phyloP scores from a whole-genome alignment of 148 eudicot species.

The Diospyros lotus region DNA sequence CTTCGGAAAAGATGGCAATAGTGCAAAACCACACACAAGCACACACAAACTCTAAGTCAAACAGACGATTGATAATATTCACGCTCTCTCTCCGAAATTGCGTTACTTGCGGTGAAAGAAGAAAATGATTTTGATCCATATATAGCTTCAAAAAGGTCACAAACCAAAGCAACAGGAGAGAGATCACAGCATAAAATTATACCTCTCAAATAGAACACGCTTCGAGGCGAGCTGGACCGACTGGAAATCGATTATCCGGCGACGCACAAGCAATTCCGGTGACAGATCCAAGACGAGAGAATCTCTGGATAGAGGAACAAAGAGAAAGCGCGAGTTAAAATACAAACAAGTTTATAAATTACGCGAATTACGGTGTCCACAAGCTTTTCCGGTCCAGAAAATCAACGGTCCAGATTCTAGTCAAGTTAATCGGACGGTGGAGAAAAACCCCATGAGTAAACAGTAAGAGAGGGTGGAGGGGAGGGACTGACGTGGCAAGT shows the following conservation, averaged over 20 bases:
- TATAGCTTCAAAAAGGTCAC: not conserved
- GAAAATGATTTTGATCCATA: not conserved
- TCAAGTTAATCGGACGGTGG: not conserved
- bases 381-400: not conserved
- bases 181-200: not conserved
- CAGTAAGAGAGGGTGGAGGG: not conserved
- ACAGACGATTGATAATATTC: too few relatives aligned
- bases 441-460: conserved; percentile 3
- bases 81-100: not conserved
- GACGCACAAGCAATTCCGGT: not conserved
- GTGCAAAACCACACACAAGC: too few relatives aligned
- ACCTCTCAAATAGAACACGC: conserved; percentile 1
- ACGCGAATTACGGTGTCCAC: conserved; percentile 18
- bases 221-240: not conserved
- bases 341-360: not conserved
- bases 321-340: not conserved
- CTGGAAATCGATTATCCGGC: not conserved
- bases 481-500: conserved; percentile 17
- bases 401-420: conserved; percentile 9
- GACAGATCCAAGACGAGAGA: not conserved
- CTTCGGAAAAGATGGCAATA: too few relatives aligned
- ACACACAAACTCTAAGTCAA: too few relatives aligned
- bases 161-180: not conserved
- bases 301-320: not conserved
- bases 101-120: not conserved